phyloP scores from a whole-genome alignment of 2,329 filamentous ascomycete species.

The Elsinoe australis region DNA sequence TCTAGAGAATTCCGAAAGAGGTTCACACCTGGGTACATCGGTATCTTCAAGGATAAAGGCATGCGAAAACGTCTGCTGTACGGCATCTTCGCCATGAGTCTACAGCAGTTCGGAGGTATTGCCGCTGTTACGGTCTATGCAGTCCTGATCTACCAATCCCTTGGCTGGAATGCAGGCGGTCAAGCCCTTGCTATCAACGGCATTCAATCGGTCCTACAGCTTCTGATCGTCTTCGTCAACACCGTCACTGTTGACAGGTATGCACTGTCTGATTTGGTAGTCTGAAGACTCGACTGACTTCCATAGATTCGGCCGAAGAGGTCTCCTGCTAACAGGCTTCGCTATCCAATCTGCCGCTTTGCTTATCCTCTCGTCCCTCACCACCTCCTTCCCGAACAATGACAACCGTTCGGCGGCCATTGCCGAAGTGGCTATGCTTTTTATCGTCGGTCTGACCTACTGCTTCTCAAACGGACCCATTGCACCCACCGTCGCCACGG shows the following conservation, averaged over 20 bases:
- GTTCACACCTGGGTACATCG: conserved; percentile 30
- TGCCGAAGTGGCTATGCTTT: conserved; percentile 37
- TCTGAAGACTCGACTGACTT: too few relatives aligned
- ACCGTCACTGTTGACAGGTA: conserved; percentile 36
- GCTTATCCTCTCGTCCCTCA: conserved; percentile 33
- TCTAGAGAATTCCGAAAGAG: conserved; percentile 31
- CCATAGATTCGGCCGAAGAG: conserved; percentile 31
- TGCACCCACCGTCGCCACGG: conserved; percentile 32
- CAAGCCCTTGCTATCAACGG: conserved; percentile 35
- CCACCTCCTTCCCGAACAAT: conserved; percentile 34
- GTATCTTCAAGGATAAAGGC: conserved; percentile 28
- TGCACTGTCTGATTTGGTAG: too few relatives aligned
- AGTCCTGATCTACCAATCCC: conserved; percentile 34
- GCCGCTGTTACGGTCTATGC: conserved; percentile 34
- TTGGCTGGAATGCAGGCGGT: conserved; percentile 33
- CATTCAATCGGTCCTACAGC: conserved; percentile 34
- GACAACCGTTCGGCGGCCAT: conserved; percentile 34
- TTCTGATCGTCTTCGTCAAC: conserved; percentile 36
- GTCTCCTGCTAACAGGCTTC: conserved; percentile 33
- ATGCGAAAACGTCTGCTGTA: conserved; percentile 35
- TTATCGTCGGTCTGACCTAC: conserved; percentile 38
- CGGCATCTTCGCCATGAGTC: conserved; percentile 32
- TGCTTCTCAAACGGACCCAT: conserved; percentile 38
- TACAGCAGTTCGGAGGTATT: conserved; percentile 25
- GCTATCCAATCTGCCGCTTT: conserved; percentile 34